A percentile compares a stretch with the other conserved stretches of the same genome.
Conservation (phyloP, 2,329 filamentous ascomycete genomes). For the Aspergillus jensenii region DNA sequence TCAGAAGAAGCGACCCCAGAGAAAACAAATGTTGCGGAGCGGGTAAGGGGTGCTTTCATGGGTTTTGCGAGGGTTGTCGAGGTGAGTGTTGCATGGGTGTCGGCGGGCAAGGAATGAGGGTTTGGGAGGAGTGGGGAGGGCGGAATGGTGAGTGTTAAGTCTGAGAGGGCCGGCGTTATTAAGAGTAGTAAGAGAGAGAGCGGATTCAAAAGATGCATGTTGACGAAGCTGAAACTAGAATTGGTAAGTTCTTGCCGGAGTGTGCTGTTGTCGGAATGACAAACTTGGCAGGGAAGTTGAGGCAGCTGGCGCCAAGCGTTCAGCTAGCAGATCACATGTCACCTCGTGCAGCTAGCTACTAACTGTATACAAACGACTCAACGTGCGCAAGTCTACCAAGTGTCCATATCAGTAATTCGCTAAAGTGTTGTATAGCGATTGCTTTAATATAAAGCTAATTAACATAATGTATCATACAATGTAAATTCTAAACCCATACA, state of each 20-base stretch:
- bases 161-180: constrained; percentile 21
- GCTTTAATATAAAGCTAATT: not conserved
- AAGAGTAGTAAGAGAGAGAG: constrained; percentile 17
- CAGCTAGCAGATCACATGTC: not conserved
- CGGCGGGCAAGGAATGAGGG: constrained; percentile 42
- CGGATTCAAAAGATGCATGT: constrained; percentile 16
- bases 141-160: constrained; percentile 41
- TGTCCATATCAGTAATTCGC: not conserved
- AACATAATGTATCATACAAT: constrained; percentile 6
- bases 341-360: not conserved
- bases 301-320: constrained; percentile 1
- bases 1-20: constrained; percentile 54
- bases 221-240: not conserved
- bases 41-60: constrained; percentile 63
- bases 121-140: constrained; percentile 46
- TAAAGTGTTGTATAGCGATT: no score
- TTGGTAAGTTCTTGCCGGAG: not conserved
- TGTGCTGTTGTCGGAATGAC: not conserved
- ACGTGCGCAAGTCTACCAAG: not conserved
- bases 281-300: not conserved
- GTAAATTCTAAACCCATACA: constrained; percentile 8
- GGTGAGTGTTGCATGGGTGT: constrained; percentile 54
- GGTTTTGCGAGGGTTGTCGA: constrained; percentile 37
- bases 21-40: constrained; percentile 73
- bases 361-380: not conserved